Conservation (phyloP, 2,329 filamentous ascomycete genomes). For the Corinectria fuckeliana region DNA sequence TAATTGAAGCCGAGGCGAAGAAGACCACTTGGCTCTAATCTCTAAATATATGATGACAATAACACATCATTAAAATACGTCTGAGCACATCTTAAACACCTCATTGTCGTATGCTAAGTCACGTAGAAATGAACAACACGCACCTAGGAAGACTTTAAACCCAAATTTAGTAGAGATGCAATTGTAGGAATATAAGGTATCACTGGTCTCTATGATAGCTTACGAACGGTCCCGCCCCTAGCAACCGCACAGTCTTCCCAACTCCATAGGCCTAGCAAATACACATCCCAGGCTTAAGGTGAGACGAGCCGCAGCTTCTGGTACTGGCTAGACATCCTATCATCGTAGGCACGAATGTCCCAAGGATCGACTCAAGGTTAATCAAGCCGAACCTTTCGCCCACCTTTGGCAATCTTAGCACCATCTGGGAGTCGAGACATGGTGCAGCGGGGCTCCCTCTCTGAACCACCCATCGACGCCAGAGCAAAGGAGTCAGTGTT, state of each 20-base stretch:
- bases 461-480: slow-evolving; percentile 84
- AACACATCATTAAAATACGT: background rate
- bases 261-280: background rate
- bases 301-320: background rate
- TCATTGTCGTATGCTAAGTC: background rate
- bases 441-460: slow-evolving; percentile 76
- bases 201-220: slow-evolving; percentile 32
- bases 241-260: slow-evolving; percentile 4
- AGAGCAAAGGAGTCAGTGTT: slow-evolving; percentile 91
- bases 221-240: background rate
- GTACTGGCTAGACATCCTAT: background rate
- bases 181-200: slow-evolving; percentile 38
- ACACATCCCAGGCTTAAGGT: background rate
- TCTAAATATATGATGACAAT: slow-evolving; percentile 2
- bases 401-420: slow-evolving; percentile 62
- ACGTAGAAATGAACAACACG: background rate
- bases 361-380: slow-evolving; percentile 26
- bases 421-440: slow-evolving; percentile 78
- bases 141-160: background rate
- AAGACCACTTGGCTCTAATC: background rate
- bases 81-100: background rate
- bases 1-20: background rate
- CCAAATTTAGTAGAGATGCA: background rate
- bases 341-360: background rate
- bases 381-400: slow-evolving; percentile 53